These are phyloP conservation scores for Kwoniella dendrophila DNA, from an alignment of 768 basidiomycete species.

Conservation along the genomic window DNA sequence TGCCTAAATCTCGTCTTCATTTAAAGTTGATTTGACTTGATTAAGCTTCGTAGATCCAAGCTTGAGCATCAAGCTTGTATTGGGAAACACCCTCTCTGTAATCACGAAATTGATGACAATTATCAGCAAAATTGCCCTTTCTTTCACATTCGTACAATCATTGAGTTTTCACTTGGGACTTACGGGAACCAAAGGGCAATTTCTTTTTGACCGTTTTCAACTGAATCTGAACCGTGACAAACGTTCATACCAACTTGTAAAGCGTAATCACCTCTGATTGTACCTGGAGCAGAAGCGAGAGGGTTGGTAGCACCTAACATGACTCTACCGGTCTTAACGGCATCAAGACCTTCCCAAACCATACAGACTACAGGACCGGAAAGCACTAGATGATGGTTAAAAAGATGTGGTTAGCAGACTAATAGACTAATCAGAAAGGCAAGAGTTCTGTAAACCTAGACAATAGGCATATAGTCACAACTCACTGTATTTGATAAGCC, in stretches of 20 bases:
- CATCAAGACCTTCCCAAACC: conserved; percentile 74
- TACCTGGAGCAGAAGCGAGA: conserved; percentile 79
- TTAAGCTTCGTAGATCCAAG: conserved; percentile 48
- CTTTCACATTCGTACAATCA: background rate
- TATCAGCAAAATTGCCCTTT: background rate
- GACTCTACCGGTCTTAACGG: conserved; percentile 77
- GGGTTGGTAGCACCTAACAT: conserved; percentile 99
- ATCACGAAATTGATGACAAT: conserved; percentile 8
- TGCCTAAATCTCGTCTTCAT: too few relatives aligned
- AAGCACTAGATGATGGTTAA: conserved; percentile 34
- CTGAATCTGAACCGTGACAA: conserved; percentile 58
- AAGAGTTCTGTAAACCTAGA: too few relatives aligned
- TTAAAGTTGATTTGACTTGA: conserved; percentile 1
- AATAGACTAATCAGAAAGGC: background rate
- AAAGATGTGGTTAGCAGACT: background rate
- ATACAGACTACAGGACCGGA: conserved; percentile 86
- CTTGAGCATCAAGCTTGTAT: conserved; percentile 48
- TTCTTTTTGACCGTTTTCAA: conserved; percentile 72
- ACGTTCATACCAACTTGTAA: conserved; percentile 78
- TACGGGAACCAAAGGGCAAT: conserved; percentile 72
- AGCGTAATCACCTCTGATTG: conserved; percentile 93
- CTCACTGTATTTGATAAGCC: conserved; percentile 80
- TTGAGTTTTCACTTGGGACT: conserved; percentile 17
- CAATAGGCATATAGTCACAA: conserved; percentile 1
- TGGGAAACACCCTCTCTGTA: conserved; percentile 47